phyloP scores from a whole-genome alignment of 768 basidiomycete species.

The Agaricus blazei region DNA sequence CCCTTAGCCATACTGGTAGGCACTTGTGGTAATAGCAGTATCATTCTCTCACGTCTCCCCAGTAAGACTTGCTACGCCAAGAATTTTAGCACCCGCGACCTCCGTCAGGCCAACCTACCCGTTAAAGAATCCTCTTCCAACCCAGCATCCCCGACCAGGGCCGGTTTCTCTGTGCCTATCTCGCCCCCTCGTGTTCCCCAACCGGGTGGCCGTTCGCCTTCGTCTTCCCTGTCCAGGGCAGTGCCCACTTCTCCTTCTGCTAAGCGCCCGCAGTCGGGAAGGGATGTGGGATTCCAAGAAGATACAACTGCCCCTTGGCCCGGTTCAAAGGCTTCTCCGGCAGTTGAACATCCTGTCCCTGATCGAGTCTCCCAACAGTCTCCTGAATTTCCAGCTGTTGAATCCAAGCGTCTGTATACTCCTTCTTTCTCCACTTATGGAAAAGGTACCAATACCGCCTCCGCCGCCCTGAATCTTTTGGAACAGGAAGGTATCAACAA shows the following conservation, averaged over 20 bases:
- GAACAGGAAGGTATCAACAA: conserved; percentile 19
- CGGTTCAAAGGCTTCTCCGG: too few species aligned
- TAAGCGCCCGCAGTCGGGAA: too few species aligned
- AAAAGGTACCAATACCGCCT: conserved; percentile 7
- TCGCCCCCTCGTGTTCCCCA: conserved; percentile 22
- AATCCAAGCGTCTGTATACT: neutral
- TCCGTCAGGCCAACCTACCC: conserved; percentile 68
- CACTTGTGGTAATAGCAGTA: neutral
- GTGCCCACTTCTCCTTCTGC: conserved; percentile 11
- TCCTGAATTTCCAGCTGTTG: neutral
- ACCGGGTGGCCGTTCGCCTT: conserved; percentile 8
- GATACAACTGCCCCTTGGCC: too few species aligned
- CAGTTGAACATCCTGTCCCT: too few species aligned
- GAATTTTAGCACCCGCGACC: conserved; percentile 72
- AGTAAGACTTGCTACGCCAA: conserved; percentile 83
- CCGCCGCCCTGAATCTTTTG: conserved; percentile 13
- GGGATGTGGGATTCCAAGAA: too few species aligned
- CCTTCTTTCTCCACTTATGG: neutral
- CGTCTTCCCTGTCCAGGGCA: conserved; percentile 4
- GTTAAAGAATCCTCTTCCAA: conserved; percentile 16
- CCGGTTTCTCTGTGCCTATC: conserved; percentile 18
- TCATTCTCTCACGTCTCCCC: conserved; percentile 7
- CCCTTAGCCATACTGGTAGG: conserved; percentile 50
- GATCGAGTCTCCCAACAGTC: neutral
- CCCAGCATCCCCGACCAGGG: conserved; percentile 15